Evolutionary conservation across 2,329 filamentous ascomycete genomes (phyloP).

Genomic region (Huntiella abstrusa): DNA sequence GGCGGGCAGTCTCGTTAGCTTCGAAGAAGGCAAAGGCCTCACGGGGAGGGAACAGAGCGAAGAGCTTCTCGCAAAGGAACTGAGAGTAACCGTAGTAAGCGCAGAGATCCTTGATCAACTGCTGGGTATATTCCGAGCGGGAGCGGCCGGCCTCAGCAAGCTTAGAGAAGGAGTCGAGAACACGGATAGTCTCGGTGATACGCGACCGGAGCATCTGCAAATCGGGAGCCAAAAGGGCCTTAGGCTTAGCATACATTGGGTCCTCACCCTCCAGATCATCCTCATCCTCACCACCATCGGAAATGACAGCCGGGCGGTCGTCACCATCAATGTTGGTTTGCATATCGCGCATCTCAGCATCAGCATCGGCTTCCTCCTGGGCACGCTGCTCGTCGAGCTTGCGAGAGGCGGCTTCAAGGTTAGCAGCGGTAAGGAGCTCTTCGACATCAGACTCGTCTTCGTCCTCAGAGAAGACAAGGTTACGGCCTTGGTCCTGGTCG

Average conservation of each 20-base stretch:
- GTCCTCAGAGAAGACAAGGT: constrained; percentile 84
- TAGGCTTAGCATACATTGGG: constrained; percentile 36
- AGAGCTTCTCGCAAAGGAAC: constrained; percentile 90
- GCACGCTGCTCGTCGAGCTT: constrained; percentile 65
- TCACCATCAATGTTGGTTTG: constrained; percentile 87
- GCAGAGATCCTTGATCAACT: constrained; percentile 81
- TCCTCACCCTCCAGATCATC: constrained; percentile 41
- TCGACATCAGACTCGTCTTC: constrained; percentile 76
- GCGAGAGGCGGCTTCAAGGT: constrained; percentile 78
- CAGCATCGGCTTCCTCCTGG: constrained; percentile 62
- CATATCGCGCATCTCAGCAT: constrained; percentile 71
- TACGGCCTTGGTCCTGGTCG: constrained; percentile 30
- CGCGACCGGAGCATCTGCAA: constrained; percentile 72
- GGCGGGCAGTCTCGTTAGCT: constrained; percentile 86
- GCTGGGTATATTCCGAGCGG: constrained; percentile 69
- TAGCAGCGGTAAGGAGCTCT: constrained; percentile 82
- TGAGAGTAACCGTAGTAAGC: constrained; percentile 92
- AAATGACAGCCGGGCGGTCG: constrained; percentile 41
- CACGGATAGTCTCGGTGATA: constrained; percentile 83
- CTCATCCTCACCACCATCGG: constrained; percentile 32
- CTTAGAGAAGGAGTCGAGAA: constrained; percentile 74
- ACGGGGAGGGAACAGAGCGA: constrained; percentile 74
- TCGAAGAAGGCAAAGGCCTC: constrained; percentile 98
- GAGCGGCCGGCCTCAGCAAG: constrained; percentile 64
- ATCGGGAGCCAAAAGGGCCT: constrained; percentile 61